These are phyloP conservation scores for Phytopythium cucurbitacearum DNA, from an alignment of 352 stramenopile species.

Conservation along the genomic window DNA sequence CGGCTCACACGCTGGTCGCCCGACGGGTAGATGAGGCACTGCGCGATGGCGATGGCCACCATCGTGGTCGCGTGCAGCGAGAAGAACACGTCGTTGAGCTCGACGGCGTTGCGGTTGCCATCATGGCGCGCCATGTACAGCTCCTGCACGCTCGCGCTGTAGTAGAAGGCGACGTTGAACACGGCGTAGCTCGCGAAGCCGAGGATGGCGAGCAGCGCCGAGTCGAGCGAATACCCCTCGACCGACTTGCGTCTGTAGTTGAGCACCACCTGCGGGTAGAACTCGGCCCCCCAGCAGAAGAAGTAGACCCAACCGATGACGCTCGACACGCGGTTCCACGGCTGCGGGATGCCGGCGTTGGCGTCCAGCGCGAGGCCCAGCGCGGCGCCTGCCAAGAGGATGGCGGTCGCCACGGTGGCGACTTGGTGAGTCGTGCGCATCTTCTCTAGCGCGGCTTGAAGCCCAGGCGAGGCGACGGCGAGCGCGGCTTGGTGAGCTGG, in stretches of 20 bases:
- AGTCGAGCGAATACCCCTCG: slow-evolving; percentile 86
- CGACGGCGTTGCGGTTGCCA: slow-evolving; percentile 62
- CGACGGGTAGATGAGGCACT: slow-evolving; percentile 85
- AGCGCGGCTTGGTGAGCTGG: background rate
- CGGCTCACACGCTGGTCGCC: slow-evolving; percentile 36
- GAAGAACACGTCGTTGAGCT: slow-evolving; percentile 90
- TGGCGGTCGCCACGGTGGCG: slow-evolving; percentile 11
- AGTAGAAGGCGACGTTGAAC: slow-evolving; percentile 90
- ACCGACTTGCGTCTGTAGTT: slow-evolving; percentile 85
- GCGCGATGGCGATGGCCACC: slow-evolving; percentile 71
- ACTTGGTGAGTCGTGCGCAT: slow-evolving; percentile 3
- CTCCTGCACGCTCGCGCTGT: slow-evolving; percentile 62
- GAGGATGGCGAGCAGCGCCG: slow-evolving; percentile 87
- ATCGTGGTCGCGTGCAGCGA: slow-evolving; percentile 86
- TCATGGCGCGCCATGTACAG: slow-evolving; percentile 68
- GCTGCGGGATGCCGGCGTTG: slow-evolving; percentile 49
- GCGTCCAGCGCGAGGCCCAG: slow-evolving; percentile 39
- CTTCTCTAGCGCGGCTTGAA: background rate
- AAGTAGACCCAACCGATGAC: slow-evolving; percentile 85
- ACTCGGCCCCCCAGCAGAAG: slow-evolving; percentile 67
- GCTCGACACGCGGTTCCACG: slow-evolving; percentile 61
- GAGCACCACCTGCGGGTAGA: slow-evolving; percentile 88
- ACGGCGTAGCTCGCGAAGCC: slow-evolving; percentile 89
- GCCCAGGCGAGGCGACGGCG: background rate
- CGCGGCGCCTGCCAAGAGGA: slow-evolving; percentile 29